phyloP scores from a whole-genome alignment of 2,329 filamentous ascomycete genomes.

The Aspergillus candidus region DNA sequence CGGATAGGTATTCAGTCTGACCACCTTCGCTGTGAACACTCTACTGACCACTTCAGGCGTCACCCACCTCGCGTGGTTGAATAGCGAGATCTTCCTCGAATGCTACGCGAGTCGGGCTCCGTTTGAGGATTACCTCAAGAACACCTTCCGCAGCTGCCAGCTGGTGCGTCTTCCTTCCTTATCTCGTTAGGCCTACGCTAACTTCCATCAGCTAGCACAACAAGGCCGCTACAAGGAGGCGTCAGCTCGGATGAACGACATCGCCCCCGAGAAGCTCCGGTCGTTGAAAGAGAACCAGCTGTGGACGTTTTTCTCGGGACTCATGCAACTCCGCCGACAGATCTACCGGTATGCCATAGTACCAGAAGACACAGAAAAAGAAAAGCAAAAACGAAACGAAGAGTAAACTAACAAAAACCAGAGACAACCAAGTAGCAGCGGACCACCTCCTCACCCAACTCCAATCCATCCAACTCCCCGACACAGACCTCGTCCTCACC shows the following conservation, averaged over 20 bases:
- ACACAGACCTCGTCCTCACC: constrained; percentile 55
- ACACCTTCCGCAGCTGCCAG: constrained; percentile 65
- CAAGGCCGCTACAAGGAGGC: constrained; percentile 67
- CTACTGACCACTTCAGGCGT: constrained; percentile 38
- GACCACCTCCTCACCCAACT: constrained; percentile 54
- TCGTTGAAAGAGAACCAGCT: constrained; percentile 70
- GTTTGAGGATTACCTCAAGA: constrained; percentile 73
- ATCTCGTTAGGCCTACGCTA: not conserved
- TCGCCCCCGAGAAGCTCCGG: constrained; percentile 58
- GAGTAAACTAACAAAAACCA: constrained; percentile 23
- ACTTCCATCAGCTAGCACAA: constrained; percentile 46
- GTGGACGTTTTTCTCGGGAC: constrained; percentile 38
- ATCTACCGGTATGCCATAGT: constrained; percentile 34
- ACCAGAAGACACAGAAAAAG: too few species aligned
- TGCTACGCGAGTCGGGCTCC: constrained; percentile 61
- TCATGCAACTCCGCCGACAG: constrained; percentile 38
- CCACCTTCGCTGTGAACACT: not conserved
- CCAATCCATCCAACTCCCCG: constrained; percentile 45
- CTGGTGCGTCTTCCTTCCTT: constrained; percentile 36
- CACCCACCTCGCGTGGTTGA: constrained; percentile 51
- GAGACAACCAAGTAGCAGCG: constrained; percentile 53
- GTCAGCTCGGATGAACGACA: constrained; percentile 51
- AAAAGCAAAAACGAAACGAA: too few species aligned
- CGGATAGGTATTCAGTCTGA: constrained; percentile 56
- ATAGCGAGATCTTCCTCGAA: constrained; percentile 65